Evolutionary conservation across 495 filamentous ascomycete genomes (phyloP), one percentile per base, ranked within the genome.

Genomic region (Pseudevernia furfuracea): DNA sequence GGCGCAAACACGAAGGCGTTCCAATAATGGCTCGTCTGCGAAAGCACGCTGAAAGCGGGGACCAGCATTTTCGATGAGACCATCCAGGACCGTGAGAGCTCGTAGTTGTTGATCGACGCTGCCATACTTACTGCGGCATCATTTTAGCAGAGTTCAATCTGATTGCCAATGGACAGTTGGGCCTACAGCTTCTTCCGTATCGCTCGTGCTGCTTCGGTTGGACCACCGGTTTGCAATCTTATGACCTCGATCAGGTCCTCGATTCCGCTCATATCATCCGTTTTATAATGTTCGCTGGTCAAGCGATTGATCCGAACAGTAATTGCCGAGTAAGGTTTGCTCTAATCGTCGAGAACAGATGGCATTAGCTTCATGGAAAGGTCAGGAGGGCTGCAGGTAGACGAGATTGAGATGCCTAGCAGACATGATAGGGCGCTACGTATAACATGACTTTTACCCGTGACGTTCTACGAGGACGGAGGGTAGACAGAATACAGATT

Each of bases 161-260:
- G 34, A 3, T 25, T 15, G 15, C 11, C 39, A n/a, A 57, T 46
- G 25, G 12, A 4, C 38, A n/a, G 17, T 34, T 36, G 2, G 9
- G 25, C 88, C 74, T 72, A 91, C 83, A 99, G 83, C 79, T 99
- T 97, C 85, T 97, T 99, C 57, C 95, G 84, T 69, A 97, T 83
- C 28, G 95, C 93, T 73, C 95, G 85, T 66, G 91, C 89, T 59
- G 92, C 92, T 78, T 99, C 95, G 10, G 84, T 84, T 1, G 95
- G 92, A 3, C 95, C 95, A 25, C 88, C 88, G 56, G 82, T 82
- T 75, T 97, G 95, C 59, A 99, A 86, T 65, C 89, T 87, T 67
- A 99, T 86, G 58, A 91, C 90, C 75, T 99, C 95, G 66, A 97
- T 87, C 32, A 99, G 84, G 71, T 97, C 93, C 52, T 91, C 87